Percentiles rank a stretch among this genome's conserved stretches.
phyloP scores from a whole-genome alignment of 768 basidiomycete genomes.

The Gloeophyllum trabeum region DNA sequence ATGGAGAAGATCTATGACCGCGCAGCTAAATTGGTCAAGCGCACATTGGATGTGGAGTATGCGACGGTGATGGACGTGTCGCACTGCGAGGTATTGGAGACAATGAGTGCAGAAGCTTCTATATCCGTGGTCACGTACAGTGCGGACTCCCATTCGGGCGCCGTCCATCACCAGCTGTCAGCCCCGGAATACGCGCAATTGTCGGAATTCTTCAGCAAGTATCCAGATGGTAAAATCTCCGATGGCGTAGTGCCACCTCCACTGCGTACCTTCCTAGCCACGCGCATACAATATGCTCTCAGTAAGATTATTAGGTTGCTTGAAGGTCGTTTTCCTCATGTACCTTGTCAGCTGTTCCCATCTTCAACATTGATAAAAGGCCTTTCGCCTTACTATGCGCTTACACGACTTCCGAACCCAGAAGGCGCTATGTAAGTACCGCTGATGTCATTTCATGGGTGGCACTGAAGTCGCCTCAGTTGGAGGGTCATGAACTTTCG shows the following conservation, averaged over 20 bases:
- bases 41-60: constrained; percentile 87
- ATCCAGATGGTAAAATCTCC: constrained; percentile 80
- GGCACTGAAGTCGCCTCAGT: constrained; percentile 23
- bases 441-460: background rate
- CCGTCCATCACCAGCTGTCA: constrained; percentile 44
- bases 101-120: constrained; percentile 43
- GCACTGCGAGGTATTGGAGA: constrained; percentile 79
- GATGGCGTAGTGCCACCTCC: constrained; percentile 81
- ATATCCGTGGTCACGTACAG: constrained; percentile 64
- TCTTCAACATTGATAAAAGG: constrained; percentile 87
- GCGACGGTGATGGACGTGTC: constrained; percentile 89
- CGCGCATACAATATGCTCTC: constrained; percentile 77
- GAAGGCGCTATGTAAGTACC: constrained; percentile 63
- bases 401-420: constrained; percentile 76
- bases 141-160: constrained; percentile 43
- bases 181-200: constrained; percentile 67
- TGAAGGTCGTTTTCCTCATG: background rate
- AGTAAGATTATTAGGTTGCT: constrained; percentile 28
- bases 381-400: constrained; percentile 88
- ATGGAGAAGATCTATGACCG: constrained; percentile 90
- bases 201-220: constrained; percentile 63
- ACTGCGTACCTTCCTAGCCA: constrained; percentile 73
- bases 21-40: constrained; percentile 82
- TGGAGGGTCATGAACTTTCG: constrained; percentile 84
- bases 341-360: constrained; percentile 58